phyloP scores from a whole-genome alignment of 2,329 filamentous ascomycete genomes.

The Scedosporium dehoogii region DNA sequence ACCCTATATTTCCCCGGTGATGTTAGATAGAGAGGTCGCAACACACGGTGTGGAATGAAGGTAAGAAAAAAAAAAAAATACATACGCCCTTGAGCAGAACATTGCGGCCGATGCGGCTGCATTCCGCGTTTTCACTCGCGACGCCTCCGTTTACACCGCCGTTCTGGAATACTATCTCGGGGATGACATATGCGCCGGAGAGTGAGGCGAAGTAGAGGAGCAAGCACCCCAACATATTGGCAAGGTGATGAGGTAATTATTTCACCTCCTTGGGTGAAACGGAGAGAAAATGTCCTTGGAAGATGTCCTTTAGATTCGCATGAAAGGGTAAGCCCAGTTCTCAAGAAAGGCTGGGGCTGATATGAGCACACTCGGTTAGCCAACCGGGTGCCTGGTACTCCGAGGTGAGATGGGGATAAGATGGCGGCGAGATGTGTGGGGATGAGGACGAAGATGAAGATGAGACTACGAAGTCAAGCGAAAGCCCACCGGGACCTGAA shows the following conservation, averaged over 20 bases:
- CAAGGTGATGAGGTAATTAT: too few relatives aligned
- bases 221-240: neutral
- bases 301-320: neutral
- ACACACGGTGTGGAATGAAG: neutral
- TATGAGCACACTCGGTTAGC: too few relatives aligned
- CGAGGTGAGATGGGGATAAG: too few relatives aligned
- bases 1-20: slow-evolving; percentile 32
- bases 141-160: slow-evolving; percentile 43
- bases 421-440: too few relatives aligned
- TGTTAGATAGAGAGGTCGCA: neutral
- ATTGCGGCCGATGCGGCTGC: slow-evolving; percentile 58
- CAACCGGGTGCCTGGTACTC: too few relatives aligned
- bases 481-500: too few relatives aligned
- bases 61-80: neutral
- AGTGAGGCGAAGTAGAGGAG: neutral
- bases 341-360: too few relatives aligned
- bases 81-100: slow-evolving; percentile 43
- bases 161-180: slow-evolving; percentile 1
- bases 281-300: neutral
- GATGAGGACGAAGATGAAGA: too few relatives aligned
- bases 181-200: neutral
- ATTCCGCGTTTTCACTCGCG: slow-evolving; percentile 59
- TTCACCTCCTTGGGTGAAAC: neutral
- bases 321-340: too few relatives aligned
- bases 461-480: too few relatives aligned